Conservation (phyloP, 805 yeast genomes). For the Candida parachauliodes region DNA sequence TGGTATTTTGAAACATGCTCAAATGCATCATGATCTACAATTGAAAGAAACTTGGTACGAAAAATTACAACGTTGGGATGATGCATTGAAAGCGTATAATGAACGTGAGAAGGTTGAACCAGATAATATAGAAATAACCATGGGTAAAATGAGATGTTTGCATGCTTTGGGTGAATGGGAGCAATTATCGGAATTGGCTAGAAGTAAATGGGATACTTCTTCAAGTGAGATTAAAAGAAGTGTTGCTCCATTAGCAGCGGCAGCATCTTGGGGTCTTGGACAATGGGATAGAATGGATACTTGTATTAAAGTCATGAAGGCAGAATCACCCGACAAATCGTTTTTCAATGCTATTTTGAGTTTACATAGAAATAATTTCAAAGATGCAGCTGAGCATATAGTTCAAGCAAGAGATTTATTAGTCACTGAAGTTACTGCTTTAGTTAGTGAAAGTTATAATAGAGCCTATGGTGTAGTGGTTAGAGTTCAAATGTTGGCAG, state of each 20-base stretch:
- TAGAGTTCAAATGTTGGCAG: constrained; percentile 95
- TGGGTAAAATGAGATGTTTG: constrained; percentile 97
- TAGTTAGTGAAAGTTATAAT: constrained; percentile 92
- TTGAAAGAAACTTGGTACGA: constrained; percentile 98
- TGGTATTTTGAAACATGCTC: constrained; percentile 93
- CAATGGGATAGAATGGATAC: constrained; percentile 97
- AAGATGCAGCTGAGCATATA: constrained; percentile 75
- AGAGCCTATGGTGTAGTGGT: constrained; percentile 97
- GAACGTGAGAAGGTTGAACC: constrained; percentile 65
- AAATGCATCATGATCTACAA: constrained; percentile 83
- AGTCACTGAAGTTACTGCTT: constrained; percentile 89
- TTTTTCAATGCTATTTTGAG: constrained; percentile 89
- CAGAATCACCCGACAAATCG: constrained; percentile 90
- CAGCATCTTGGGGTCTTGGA: constrained; percentile 97
- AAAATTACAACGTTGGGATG: constrained; percentile 96
- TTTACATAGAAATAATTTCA: constrained; percentile 81
- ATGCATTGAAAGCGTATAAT: constrained; percentile 86
- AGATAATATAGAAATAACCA: constrained; percentile 78
- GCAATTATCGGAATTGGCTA: constrained; percentile 77
- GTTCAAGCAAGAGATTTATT: constrained; percentile 81
- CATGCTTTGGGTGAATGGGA: constrained; percentile 99
- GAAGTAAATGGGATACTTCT: constrained; percentile 76
- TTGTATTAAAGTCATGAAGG: constrained; percentile 84
- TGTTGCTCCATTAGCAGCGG: constrained; percentile 97
- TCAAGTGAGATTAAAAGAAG: constrained; percentile 70